Evolutionary conservation across 352 stramenopile genomes (phyloP).

Genomic region (Aphanomyces stellatus): DNA sequence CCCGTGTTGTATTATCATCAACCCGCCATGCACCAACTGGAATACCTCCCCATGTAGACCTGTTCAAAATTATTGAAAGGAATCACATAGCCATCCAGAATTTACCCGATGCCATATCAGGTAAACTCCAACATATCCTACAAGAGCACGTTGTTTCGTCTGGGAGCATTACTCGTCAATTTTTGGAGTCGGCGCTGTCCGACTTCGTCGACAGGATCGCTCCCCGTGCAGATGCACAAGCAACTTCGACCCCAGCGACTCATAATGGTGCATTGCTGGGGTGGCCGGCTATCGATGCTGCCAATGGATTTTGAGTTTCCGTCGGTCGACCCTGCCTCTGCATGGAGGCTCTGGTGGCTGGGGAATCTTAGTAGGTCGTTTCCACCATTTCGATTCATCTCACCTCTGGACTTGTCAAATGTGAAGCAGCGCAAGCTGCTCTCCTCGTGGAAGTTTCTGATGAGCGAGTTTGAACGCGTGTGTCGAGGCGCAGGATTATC

Average conservation of each 20-base stretch:
- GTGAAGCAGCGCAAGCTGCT: neutral
- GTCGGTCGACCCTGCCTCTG: neutral
- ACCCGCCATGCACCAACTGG: neutral
- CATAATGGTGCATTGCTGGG: neutral
- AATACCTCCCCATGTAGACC: neutral
- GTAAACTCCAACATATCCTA: neutral
- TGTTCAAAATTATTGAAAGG: neutral
- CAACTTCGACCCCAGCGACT: neutral
- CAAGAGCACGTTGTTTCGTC: neutral
- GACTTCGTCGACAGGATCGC: neutral
- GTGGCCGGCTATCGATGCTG: neutral
- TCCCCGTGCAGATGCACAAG: neutral
- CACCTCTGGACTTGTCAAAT: neutral
- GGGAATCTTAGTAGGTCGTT: neutral
- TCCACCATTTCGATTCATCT: neutral
- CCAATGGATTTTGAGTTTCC: neutral
- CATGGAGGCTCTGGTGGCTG: neutral
- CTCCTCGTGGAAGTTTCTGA: neutral
- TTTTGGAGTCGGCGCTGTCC: neutral
- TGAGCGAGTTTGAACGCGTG: neutral
- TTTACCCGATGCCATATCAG: neutral
- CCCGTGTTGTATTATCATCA: slow-evolving; percentile 1
- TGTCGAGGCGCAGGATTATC: neutral
- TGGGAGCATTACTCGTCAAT: neutral
- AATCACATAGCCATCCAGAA: neutral